Percentiles rank a stretch among this genome's conserved stretches.
phyloP scores from a whole-genome alignment of 139 green algal genomes.

The Spirogloea muscicola region DNA sequence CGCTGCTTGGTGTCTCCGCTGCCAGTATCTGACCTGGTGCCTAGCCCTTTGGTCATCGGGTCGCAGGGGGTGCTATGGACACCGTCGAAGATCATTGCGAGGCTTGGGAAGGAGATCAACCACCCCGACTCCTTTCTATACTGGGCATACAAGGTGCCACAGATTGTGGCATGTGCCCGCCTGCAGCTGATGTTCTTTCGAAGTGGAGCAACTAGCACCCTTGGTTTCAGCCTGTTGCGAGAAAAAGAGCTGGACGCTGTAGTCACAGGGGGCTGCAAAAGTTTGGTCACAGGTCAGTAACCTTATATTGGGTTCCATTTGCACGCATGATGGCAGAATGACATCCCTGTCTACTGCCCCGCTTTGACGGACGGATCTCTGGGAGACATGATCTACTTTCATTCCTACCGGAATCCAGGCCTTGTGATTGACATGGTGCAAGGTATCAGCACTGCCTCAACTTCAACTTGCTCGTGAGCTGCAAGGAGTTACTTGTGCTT shows the following conservation, averaged over 20 bases:
- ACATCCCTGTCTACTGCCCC: constrained; percentile 94
- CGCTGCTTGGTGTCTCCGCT: no score
- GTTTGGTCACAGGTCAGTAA: no score
- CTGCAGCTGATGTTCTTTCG: no score
- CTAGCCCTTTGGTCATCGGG: no score
- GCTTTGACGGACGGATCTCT: constrained; percentile 89
- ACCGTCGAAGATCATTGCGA: constrained; percentile 77
- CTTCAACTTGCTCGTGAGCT: not conserved
- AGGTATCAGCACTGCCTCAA: not conserved
- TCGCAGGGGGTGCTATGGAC: constrained; percentile 85
- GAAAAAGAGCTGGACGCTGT: no score
- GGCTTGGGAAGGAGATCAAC: constrained; percentile 86
- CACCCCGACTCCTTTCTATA: constrained; percentile 83
- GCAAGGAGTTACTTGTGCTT: no score
- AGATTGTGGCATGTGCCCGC: no score
- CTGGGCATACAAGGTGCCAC: constrained; percentile 76
- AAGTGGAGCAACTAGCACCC: no score
- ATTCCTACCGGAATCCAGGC: constrained; percentile 79
- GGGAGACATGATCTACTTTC: constrained; percentile 99
- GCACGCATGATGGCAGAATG: constrained; percentile 67
- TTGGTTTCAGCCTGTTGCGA: no score
- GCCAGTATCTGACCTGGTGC: no score
- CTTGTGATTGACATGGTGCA: constrained; percentile 49
- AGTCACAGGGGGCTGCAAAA: no score
- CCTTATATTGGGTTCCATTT: no score